Conservation (phyloP, 83 land plant genomes). For the Larix sibirica region DNA sequence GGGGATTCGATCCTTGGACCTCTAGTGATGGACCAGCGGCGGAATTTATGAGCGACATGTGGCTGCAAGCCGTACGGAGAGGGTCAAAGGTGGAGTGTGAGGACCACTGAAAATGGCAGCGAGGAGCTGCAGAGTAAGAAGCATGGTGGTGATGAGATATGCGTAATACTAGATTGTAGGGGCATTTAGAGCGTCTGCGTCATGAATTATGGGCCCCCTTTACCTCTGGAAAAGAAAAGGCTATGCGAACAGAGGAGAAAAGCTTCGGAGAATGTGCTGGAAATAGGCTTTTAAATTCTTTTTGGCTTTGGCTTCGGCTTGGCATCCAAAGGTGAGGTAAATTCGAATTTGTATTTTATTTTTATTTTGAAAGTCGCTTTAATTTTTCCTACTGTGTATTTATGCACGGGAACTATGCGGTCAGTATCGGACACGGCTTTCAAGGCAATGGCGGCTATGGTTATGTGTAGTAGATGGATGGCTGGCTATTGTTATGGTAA, state of each 20-base stretch:
- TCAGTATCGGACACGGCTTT: slow-evolving; percentile 15
- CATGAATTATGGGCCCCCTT: slow-evolving; percentile 16
- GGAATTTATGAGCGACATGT: slow-evolving; percentile 16
- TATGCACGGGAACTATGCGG: slow-evolving; percentile 1
- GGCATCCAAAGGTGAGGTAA: background rate
- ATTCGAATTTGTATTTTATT: background rate
- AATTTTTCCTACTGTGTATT: background rate
- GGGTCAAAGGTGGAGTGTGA: slow-evolving; percentile 7
- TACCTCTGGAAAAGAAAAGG: slow-evolving; percentile 8
- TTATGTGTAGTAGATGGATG: slow-evolving; percentile 15
- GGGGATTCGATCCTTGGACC: background rate
- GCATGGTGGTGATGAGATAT: slow-evolving; percentile 9
- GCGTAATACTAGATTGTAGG: slow-evolving; percentile 9
- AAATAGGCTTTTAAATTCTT: background rate
- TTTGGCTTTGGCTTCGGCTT: background rate
- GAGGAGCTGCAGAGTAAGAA: slow-evolving; percentile 11
- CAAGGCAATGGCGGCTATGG: slow-evolving; percentile 16
- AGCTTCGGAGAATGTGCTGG: background rate
- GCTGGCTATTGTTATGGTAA: slow-evolving; percentile 3
- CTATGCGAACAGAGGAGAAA: slow-evolving; percentile 10
- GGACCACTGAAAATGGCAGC: slow-evolving; percentile 20
- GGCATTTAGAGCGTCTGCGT: slow-evolving; percentile 11
- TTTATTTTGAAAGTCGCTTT: background rate
- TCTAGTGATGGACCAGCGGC: background rate
- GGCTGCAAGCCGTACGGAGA: slow-evolving; percentile 2